Evolutionary conservation across 2,329 filamentous ascomycete genomes (phyloP), one percentile per base, ranked within the genome.

Genomic region (Rasamsonia emersonii): DNA sequence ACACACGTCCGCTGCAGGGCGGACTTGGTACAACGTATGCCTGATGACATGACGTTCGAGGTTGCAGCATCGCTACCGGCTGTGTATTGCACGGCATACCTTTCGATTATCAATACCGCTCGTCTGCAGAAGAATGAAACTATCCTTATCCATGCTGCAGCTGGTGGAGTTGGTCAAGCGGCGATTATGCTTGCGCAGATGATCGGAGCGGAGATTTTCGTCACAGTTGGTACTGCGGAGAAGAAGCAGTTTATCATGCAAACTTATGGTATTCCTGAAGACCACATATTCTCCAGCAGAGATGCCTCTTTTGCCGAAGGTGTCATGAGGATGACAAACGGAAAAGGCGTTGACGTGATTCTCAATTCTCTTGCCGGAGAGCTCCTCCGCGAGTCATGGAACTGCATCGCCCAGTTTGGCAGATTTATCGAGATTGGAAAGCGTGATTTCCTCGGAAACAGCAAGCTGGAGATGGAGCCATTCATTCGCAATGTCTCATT

Each of bases 351-450:
- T 18, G 39, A 47, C 29, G 32, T 44, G 3, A 30, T 46, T 18
- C 11, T 47, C 15, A 45, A 45, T 24, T 39, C 33, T 8, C 25
- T 38, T n/a, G 20, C 41, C 5, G 44, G 43, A 7, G 36, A 41
- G 28, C 16, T 35, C 3, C 28, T 47, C 5, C 18, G 26, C 13
- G 33, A 36, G 13, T 38, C 34, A 9, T 45, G 38, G 41, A 11
- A 18, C 1, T 40, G 36, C 19, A 15, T 42, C 9, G 38, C 31
- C 36, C 38, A 44, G 5, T 65, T 61, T 21, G 67, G 64, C 0
- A 53, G 42, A 3, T 59, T 37, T 24, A 24, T 37, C 9, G 35
- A 37, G 11, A 32, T 37, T 24, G 35, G 31, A 14, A 23, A 34
- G 11, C 23, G 25, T 13, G 31, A 11, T 21, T 29, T 25, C 24